Evolutionary conservation across 768 basidiomycete species (phyloP).

Genomic region (Pholiota microspora): DNA sequence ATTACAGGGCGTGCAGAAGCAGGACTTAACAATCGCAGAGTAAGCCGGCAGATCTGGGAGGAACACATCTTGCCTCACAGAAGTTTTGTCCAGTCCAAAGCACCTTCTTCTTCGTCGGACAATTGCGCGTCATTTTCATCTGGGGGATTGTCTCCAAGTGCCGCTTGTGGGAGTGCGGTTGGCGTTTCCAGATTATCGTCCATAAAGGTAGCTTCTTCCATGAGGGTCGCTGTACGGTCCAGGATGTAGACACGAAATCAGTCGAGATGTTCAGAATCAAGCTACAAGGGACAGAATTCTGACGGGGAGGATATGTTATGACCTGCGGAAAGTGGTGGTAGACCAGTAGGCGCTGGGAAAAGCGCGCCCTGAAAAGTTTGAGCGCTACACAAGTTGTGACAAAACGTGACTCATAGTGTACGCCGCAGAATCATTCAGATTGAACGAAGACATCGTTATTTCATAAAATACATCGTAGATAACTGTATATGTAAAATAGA

Average conservation of each 20-base stretch:
- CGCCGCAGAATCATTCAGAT: no score
- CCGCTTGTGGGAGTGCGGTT: conserved; percentile 26
- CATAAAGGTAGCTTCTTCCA: no score
- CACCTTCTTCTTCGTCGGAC: conserved; percentile 71
- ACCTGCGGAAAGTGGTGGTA: no score
- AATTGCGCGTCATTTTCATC: conserved; percentile 44
- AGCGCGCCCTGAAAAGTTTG: background rate
- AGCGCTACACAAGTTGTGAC: background rate
- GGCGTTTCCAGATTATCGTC: conserved; percentile 59
- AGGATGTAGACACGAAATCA: no score
- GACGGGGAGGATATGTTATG: no score
- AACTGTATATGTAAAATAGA: background rate
- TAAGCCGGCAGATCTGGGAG: conserved; percentile 3
- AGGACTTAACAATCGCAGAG: conserved; percentile 29
- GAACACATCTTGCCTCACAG: conserved; percentile 36
- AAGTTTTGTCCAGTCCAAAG: conserved; percentile 81
- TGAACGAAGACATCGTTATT: no score
- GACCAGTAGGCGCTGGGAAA: background rate
- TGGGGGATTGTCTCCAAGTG: conserved; percentile 23
- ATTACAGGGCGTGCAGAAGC: conserved; percentile 63
- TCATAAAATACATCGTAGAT: background rate
- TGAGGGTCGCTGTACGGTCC: no score
- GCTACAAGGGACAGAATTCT: no score
- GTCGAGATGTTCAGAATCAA: no score
- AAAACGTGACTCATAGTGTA: background rate